A percentile compares a stretch with the other conserved stretches of the same genome.
phyloP scores from a whole-genome alignment of 2,329 filamentous ascomycete species.

The Cadophora luteo-olivacea region DNA sequence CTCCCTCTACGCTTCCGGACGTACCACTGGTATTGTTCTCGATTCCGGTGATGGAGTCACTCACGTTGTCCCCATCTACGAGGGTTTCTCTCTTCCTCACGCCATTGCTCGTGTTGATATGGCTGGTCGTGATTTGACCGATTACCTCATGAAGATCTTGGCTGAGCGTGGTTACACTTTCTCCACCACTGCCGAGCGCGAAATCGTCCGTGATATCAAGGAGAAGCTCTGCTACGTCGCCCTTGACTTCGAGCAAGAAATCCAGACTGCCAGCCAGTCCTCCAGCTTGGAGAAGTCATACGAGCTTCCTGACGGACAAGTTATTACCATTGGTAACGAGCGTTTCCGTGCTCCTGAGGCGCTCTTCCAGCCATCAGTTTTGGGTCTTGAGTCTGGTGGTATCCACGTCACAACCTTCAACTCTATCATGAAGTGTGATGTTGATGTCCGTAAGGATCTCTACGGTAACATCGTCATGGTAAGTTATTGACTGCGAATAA shows the following conservation, averaged over 20 bases:
- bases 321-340: conserved; percentile 99
- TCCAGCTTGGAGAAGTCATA: conserved; percentile 99
- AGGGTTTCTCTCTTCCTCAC: conserved; percentile 99
- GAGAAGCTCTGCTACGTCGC: conserved; percentile 99
- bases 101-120: conserved; percentile 99
- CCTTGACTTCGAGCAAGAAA: conserved; percentile 99
- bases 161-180: conserved; percentile 99
- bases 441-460: conserved; percentile 99
- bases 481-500: conserved; percentile 52
- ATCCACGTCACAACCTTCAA: conserved; percentile 99
- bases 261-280: conserved; percentile 99
- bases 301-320: conserved; percentile 98
- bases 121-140: conserved; percentile 99
- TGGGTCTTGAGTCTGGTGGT: conserved; percentile 97
- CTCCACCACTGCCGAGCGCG: conserved; percentile 99
- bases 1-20: conserved; percentile 98
- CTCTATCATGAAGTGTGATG: conserved; percentile 99
- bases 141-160: conserved; percentile 99
- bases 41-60: conserved; percentile 99
- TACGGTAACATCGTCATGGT: conserved; percentile 99
- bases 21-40: conserved; percentile 99
- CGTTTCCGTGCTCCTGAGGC: conserved; percentile 99
- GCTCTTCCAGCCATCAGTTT: conserved; percentile 97
- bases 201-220: conserved; percentile 99
- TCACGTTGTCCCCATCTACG: conserved; percentile 99